Evolutionary conservation across 164 flowering plant species (phyloP).

Genomic region (Berberis thunbergii): DNA sequence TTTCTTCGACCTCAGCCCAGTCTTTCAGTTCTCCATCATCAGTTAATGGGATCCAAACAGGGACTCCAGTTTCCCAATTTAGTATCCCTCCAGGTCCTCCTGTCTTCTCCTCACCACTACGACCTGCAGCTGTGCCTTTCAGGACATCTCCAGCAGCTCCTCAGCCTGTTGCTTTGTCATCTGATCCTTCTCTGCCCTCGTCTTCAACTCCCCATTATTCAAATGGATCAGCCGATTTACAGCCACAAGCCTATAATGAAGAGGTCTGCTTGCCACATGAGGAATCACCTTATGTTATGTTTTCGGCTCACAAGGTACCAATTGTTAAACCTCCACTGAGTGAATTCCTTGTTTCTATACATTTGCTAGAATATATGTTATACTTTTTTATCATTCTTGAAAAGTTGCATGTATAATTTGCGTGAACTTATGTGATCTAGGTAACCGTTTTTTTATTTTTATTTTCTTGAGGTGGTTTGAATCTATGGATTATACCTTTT

Average conservation of each 20-base stretch:
- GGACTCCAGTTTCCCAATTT: slow-evolving; percentile 46
- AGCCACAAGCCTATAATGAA: slow-evolving; percentile 23
- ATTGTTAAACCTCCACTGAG: not conserved
- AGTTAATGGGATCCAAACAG: slow-evolving; percentile 41
- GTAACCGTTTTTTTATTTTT: too few relatives aligned
- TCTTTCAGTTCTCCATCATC: slow-evolving; percentile 39
- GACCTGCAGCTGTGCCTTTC: slow-evolving; percentile 88
- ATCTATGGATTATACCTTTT: too few relatives aligned
- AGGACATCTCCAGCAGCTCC: slow-evolving; percentile 81
- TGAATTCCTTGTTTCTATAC: not conserved
- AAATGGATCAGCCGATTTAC: slow-evolving; percentile 55
- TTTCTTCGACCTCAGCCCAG: slow-evolving; percentile 32
- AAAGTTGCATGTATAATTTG: too few relatives aligned
- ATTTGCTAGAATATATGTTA: not conserved
- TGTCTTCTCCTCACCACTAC: slow-evolving; percentile 68
- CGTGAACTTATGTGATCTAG: too few relatives aligned
- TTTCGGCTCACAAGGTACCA: slow-evolving; percentile 82
- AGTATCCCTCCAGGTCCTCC: slow-evolving; percentile 84
- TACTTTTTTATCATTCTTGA: too few relatives aligned
- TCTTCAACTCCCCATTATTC: slow-evolving; percentile 54
- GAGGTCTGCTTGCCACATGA: slow-evolving; percentile 28
- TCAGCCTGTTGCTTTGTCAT: slow-evolving; percentile 64
- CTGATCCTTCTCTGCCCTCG: slow-evolving; percentile 56
- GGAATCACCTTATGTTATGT: slow-evolving; percentile 52
- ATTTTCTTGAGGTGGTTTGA: too few relatives aligned